A percentile compares a stretch with the other conserved stretches of the same genome.
These are phyloP conservation scores for Coemansia biformis DNA, from an alignment of 192 early-diverging fungal species.

Conservation along the genomic window DNA sequence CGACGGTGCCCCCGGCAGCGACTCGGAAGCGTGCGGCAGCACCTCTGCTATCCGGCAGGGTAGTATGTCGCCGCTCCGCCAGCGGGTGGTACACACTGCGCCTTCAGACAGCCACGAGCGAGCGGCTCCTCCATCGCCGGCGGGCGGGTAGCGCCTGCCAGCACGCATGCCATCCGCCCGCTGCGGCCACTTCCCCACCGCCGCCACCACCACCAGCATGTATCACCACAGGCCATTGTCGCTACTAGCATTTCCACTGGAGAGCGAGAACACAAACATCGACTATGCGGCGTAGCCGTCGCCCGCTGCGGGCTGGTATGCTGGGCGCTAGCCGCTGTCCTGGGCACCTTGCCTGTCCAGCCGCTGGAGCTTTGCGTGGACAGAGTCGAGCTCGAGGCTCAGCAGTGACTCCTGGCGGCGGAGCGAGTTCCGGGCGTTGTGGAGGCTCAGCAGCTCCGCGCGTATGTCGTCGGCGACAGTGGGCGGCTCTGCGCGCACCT, in stretches of 20 bases:
- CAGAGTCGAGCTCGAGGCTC: constrained; percentile 21
- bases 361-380: constrained; percentile 30
- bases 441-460: constrained; percentile 19
- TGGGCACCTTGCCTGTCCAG: constrained; percentile 19
- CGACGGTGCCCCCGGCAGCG: background rate
- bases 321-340: constrained; percentile 2
- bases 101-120: background rate
- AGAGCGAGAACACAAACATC: background rate
- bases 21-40: background rate
- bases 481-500: background rate
- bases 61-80: background rate
- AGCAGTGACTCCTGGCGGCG: constrained; percentile 20
- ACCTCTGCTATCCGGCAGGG: too few relatives aligned
- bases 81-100: constrained; percentile 2
- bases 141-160: too few relatives aligned
- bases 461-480: constrained; percentile 1
- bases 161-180: too few relatives aligned
- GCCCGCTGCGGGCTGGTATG: too few relatives aligned
- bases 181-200: too few relatives aligned
- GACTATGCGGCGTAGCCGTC: too few relatives aligned
- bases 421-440: constrained; percentile 9
- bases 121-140: too few relatives aligned
- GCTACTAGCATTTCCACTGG: constrained; percentile 11
- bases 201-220: too few relatives aligned
- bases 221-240: background rate